Conservation (phyloP, 768 basidiomycete species). For the Coprinopsis strossmayeri region DNA sequence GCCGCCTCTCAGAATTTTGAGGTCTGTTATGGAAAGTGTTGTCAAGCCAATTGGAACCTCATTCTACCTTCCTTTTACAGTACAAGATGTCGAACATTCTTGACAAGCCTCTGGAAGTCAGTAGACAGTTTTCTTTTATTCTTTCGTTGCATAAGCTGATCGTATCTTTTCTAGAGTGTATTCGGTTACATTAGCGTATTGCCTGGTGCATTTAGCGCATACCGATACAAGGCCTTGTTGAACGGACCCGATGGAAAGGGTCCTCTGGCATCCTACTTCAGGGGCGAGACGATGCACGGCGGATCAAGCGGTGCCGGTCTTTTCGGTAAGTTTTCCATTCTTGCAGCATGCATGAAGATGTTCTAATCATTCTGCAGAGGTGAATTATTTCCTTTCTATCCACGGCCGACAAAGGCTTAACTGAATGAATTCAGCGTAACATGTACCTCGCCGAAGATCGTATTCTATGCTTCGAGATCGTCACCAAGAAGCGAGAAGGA, state of each 20-base stretch:
- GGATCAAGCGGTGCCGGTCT: slow-evolving; percentile 56
- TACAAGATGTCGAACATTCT: slow-evolving; percentile 97
- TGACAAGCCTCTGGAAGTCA: slow-evolving; percentile 89
- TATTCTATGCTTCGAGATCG: slow-evolving; percentile 91
- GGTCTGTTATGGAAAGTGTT: too few species aligned
- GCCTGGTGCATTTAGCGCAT: slow-evolving; percentile 90
- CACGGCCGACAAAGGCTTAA: too few species aligned
- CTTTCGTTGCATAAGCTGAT: not conserved
- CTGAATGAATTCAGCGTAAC: slow-evolving; percentile 51
- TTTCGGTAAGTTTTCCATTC: slow-evolving; percentile 40
- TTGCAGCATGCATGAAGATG: too few species aligned
- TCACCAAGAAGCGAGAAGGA: slow-evolving; percentile 80
- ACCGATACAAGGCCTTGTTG: slow-evolving; percentile 80
- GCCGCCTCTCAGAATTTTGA: slow-evolving; percentile 97
- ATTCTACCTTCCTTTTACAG: slow-evolving; percentile 25
- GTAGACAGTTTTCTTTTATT: slow-evolving; percentile 14
- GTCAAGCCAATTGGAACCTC: too few species aligned
- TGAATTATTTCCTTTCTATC: too few species aligned
- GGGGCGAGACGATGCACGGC: slow-evolving; percentile 83
- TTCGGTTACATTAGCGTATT: slow-evolving; percentile 85
- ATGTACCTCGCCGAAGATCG: slow-evolving; percentile 91
- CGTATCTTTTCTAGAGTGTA: slow-evolving; percentile 45
- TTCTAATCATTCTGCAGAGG: too few species aligned
- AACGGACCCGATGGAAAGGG: slow-evolving; percentile 87
- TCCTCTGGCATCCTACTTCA: slow-evolving; percentile 89